Evolutionary conservation across 768 basidiomycete species (phyloP).

Genomic region (Boletales sp.): DNA sequence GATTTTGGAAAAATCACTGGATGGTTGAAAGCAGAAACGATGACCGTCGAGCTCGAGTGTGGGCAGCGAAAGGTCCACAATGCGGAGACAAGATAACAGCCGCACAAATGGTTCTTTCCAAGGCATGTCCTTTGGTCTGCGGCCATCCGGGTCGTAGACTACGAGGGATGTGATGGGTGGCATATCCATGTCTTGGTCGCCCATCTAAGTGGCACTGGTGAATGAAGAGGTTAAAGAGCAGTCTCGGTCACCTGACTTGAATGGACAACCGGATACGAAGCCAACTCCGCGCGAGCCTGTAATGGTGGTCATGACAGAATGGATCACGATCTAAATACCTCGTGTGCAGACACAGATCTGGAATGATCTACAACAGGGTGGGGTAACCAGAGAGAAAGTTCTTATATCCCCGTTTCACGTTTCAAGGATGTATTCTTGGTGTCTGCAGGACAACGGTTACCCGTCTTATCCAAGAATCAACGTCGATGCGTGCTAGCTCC

Average conservation of each 20-base stretch:
- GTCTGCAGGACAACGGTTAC: too few relatives aligned
- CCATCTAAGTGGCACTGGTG: conserved; percentile 11
- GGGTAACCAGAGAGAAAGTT: not conserved
- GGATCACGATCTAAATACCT: not conserved
- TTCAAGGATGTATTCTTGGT: too few relatives aligned
- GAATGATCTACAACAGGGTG: not conserved
- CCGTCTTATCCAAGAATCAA: too few relatives aligned
- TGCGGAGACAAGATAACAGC: conserved; percentile 6
- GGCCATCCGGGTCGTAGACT: not conserved
- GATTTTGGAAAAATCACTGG: conserved; percentile 8
- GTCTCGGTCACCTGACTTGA: conserved; percentile 4
- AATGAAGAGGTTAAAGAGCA: conserved; percentile 2
- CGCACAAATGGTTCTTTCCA: conserved; percentile 11
- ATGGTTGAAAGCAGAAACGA: conserved; percentile 14
- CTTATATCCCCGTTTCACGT: too few relatives aligned
- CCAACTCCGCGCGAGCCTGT: not conserved
- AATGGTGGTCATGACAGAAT: not conserved
- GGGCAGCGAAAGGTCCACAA: not conserved
- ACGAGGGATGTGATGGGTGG: conserved; percentile 7
- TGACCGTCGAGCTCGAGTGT: not conserved
- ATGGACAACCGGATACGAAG: not conserved
- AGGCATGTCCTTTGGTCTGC: not conserved
- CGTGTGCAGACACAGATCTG: not conserved
- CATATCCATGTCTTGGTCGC: not conserved
- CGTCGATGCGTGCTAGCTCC: too few relatives aligned